Evolutionary conservation across 176 grass and related monocot genomes (phyloP), one percentile per base, ranked within the genome.

Genomic region (Metroxylon sagu): DNA sequence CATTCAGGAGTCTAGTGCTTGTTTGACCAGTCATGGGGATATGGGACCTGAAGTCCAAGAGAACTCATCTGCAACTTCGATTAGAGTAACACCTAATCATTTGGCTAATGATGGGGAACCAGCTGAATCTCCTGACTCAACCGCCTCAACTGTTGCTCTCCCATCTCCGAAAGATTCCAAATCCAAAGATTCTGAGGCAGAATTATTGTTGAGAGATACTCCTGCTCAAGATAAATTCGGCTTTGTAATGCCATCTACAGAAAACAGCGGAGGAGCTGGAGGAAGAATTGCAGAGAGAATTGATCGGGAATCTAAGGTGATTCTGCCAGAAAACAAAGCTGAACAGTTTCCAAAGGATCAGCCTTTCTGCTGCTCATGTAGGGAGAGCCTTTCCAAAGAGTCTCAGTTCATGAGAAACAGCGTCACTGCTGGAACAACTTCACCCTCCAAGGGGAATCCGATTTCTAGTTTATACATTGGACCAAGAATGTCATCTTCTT

Each of bases 381-480:
- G 66, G 64, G 87, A 82, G 52, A 97, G 63, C 75, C 74, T 82
- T 70, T 70, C 83, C 23, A 83, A 76, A 60, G 86, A 96, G 29
- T 59, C 70, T 71, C 71, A 64, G 29, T 3, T 74, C 8, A 60
- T 79, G 14, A 57, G 67, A 59, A 74, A 73, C 62, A 82, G 43
- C 50, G 59, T 5, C 52, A 28, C 30, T 50, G 53, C 54, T 52
- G 75, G 70, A 66, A 49, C 83, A 51, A 25, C 61, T 54, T 23
- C 51, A 6, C 64, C 54, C 49, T 78, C 83, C 60, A 76, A 69
- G 64, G 73, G 67, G 59, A 85, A 74, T 35, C 80, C 69, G 59
- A 67, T 80, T 74, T 80, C 87, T 19, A 83, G 75, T 5, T 68
- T 87, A 78, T 72, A 85, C 39, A 88, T 97, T 51, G 87, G 84